phyloP scores from a whole-genome alignment of 1,284 basidiomycete species.

The Phlebopus sp. region DNA sequence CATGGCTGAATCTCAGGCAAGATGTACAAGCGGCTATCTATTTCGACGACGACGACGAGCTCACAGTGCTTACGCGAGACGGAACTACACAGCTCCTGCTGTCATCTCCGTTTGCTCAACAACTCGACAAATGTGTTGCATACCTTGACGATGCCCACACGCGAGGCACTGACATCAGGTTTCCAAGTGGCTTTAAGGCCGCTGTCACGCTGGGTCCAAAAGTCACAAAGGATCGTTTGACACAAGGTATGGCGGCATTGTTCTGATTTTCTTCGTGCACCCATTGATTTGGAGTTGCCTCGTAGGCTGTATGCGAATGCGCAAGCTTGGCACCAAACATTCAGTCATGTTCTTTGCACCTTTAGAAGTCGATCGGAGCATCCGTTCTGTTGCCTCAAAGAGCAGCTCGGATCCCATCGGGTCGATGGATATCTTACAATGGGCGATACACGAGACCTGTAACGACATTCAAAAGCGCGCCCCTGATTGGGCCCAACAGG shows the following conservation, averaged over 20 bases:
- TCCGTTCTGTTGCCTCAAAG: slow-evolving; percentile 14
- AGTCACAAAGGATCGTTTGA: slow-evolving; percentile 34
- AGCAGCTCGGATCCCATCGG: not conserved
- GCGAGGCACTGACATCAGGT: slow-evolving; percentile 36
- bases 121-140: slow-evolving; percentile 31
- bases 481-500: slow-evolving; percentile 32
- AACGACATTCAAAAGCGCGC: slow-evolving; percentile 22
- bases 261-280: not conserved
- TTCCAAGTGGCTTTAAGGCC: slow-evolving; percentile 29
- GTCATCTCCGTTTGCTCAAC: slow-evolving; percentile 27
- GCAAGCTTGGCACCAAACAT: slow-evolving; percentile 31
- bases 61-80: slow-evolving; percentile 27
- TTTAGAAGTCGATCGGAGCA: slow-evolving; percentile 25
- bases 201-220: slow-evolving; percentile 43
- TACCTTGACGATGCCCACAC: slow-evolving; percentile 39
- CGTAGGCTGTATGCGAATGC: slow-evolving; percentile 37
- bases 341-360: slow-evolving; percentile 35
- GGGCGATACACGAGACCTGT: slow-evolving; percentile 30
- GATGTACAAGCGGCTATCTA: slow-evolving; percentile 33
- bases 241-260: slow-evolving; percentile 28
- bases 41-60: slow-evolving; percentile 30
- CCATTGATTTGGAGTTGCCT: not conserved
- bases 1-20: slow-evolving; percentile 36
- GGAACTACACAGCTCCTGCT: slow-evolving; percentile 34
- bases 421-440: slow-evolving; percentile 22